Conservation (phyloP, 2,329 filamentous ascomycete genomes). For the Achaetomium macrosporum region DNA sequence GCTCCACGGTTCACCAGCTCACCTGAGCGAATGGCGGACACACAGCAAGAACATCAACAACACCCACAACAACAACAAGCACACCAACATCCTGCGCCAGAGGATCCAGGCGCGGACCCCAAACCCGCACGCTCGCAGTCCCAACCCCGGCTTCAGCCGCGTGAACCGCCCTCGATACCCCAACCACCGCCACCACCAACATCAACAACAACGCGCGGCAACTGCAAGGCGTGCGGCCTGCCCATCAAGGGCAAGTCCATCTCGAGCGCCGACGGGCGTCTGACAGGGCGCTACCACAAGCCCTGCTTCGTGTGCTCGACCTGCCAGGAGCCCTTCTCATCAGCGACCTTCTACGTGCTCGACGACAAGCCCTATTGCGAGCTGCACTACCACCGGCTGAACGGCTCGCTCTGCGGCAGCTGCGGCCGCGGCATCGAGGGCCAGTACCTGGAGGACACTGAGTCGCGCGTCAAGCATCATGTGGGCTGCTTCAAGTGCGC, state of each 20-base stretch:
- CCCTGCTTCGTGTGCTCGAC: constrained; percentile 88
- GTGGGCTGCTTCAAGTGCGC: constrained; percentile 78
- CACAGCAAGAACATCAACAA: not conserved
- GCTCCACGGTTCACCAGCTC: constrained; percentile 18
- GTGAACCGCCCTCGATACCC: not conserved
- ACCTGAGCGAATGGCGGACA: constrained; percentile 5
- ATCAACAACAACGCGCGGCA: constrained; percentile 50
- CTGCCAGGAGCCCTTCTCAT: constrained; percentile 74
- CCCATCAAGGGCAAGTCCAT: constrained; percentile 86
- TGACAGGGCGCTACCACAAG: constrained; percentile 93
- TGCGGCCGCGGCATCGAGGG: constrained; percentile 89
- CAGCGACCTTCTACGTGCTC: constrained; percentile 87
- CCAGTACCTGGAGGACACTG: constrained; percentile 76
- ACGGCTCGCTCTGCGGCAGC: constrained; percentile 74
- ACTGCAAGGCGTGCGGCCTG: constrained; percentile 75
- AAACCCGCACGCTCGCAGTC: constrained; percentile 8
- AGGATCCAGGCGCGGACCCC: not conserved
- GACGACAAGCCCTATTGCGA: constrained; percentile 85
- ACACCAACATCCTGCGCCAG: not conserved
- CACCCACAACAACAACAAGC: not conserved
- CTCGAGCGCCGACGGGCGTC: constrained; percentile 83
- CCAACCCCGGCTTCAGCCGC: constrained; percentile 6
- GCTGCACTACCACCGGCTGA: constrained; percentile 86
- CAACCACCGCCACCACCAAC: constrained; percentile 32
- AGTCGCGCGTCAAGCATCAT: constrained; percentile 73